Conservation (phyloP, 2,329 filamentous ascomycete species). For the Tolypocladium sp. region DNA sequence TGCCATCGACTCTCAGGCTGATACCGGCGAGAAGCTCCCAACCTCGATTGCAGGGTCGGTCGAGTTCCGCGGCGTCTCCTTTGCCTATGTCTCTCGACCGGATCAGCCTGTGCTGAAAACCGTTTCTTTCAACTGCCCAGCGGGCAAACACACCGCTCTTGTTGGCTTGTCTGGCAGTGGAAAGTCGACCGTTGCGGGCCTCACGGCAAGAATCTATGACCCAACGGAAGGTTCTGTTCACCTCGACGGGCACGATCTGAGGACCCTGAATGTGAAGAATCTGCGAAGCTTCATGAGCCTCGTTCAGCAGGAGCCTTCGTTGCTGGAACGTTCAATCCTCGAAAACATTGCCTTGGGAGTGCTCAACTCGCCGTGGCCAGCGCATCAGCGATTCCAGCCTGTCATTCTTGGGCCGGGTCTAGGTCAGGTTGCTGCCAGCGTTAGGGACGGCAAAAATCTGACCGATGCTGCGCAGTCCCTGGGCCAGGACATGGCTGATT, state of each 20-base stretch:
- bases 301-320: conserved; percentile 35
- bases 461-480: conserved; percentile 30
- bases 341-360: conserved; percentile 43
- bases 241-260: conserved; percentile 39
- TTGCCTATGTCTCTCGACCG: conserved; percentile 34
- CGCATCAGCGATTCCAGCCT: conserved; percentile 30
- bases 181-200: conserved; percentile 46
- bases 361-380: conserved; percentile 30
- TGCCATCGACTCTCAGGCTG: conserved; percentile 31
- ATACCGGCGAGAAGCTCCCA: conserved; percentile 30
- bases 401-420: conserved; percentile 40
- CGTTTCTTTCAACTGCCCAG: conserved; percentile 37
- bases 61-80: conserved; percentile 31
- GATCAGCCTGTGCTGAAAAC: conserved; percentile 31
- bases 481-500: conserved; percentile 32
- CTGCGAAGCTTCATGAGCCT: conserved; percentile 32
- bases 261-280: conserved; percentile 34
- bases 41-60: conserved; percentile 28
- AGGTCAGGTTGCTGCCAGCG: conserved; percentile 38
- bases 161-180: conserved; percentile 50
- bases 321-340: conserved; percentile 36
- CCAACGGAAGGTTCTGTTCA: conserved; percentile 36
- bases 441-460: conserved; percentile 41
- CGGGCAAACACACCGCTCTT: conserved; percentile 42
- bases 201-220: conserved; percentile 50